Percentiles rank a stretch among this genome's conserved stretches.
Conservation (phyloP, 495 filamentous ascomycete genomes). For the Cercophora scortea region DNA sequence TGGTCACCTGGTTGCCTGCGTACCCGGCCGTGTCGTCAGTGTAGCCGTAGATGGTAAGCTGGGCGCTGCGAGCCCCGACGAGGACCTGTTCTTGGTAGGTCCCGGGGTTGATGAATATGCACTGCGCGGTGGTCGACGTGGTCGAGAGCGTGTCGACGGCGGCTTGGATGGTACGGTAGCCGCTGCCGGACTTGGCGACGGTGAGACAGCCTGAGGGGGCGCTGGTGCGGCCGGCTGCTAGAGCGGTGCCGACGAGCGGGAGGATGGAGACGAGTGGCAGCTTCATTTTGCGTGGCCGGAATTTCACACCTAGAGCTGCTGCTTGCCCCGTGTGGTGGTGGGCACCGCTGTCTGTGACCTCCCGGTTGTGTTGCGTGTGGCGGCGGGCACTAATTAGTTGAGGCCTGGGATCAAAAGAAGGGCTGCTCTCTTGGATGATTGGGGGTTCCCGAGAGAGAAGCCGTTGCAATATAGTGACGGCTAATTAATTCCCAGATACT, state of each 20-base stretch:
- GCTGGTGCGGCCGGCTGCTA: conserved; percentile 27
- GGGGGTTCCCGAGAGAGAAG: too few species aligned
- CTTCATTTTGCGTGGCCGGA: neutral
- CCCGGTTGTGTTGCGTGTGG: too few species aligned
- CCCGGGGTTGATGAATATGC: conserved; percentile 56
- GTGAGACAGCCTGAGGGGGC: conserved; percentile 44
- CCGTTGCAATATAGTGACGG: too few species aligned
- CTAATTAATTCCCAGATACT: too few species aligned
- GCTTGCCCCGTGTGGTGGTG: too few species aligned
- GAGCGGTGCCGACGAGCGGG: neutral
- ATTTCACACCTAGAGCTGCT: too few species aligned
- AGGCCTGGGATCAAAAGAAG: too few species aligned
- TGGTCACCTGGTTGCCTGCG: conserved; percentile 49
- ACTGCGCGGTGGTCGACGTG: conserved; percentile 34
- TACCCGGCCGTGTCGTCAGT: conserved; percentile 51
- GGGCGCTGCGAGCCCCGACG: conserved; percentile 31
- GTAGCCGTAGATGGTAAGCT: conserved; percentile 52
- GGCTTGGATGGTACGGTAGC: conserved; percentile 44
- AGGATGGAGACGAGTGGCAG: neutral
- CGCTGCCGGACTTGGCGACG: conserved; percentile 37
- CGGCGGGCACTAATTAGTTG: too few species aligned
- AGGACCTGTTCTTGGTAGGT: conserved; percentile 54
- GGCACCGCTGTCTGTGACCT: too few species aligned
- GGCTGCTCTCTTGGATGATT: too few species aligned
- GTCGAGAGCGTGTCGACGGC: conserved; percentile 50